Percentiles rank a stretch among this genome's conserved stretches.
phyloP scores from a whole-genome alignment of 73 alveolate genomes.

The Symbiodinium pilosum region DNA sequence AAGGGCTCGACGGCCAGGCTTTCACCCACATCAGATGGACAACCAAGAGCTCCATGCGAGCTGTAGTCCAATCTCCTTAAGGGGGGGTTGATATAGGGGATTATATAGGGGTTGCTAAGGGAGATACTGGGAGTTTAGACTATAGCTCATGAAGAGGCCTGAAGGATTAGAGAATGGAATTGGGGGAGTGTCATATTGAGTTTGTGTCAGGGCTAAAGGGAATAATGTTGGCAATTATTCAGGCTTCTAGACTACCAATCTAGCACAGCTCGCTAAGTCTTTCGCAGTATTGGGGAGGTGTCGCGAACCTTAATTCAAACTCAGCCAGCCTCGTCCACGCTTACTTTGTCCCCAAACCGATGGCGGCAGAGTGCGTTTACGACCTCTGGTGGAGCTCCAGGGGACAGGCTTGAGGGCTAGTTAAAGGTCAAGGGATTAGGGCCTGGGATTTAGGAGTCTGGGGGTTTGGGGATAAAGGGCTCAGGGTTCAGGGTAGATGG shows the following conservation, averaged over 20 bases:
- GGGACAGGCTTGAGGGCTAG: not conserved
- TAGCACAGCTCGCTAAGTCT: too few species aligned
- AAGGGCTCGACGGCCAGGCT: too few species aligned
- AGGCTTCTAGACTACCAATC: not conserved
- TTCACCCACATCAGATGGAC: too few species aligned
- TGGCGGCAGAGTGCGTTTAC: constrained; percentile 73
- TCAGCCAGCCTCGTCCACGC: constrained; percentile 35
- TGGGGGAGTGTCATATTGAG: not conserved
- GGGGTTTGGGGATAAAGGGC: not conserved
- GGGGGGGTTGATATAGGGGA: too few species aligned
- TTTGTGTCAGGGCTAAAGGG: not conserved
- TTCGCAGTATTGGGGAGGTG: too few species aligned
- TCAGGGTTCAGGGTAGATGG: not conserved
- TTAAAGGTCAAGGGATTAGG: not conserved
- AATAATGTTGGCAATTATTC: not conserved
- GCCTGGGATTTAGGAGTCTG: not conserved
- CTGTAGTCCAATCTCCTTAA: too few species aligned
- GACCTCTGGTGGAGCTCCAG: constrained; percentile 16
- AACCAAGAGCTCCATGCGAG: too few species aligned
- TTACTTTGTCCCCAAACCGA: constrained; percentile 79
- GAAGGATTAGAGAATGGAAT: not conserved
- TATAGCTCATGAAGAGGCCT: too few species aligned
- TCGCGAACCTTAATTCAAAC: too few species aligned
- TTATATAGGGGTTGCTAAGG: too few species aligned
- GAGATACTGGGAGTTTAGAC: too few species aligned